Evolutionary conservation across 352 stramenopile genomes (phyloP), one percentile per base, ranked within the genome.

Genomic region (Pilasporangium apinafurcum): DNA sequence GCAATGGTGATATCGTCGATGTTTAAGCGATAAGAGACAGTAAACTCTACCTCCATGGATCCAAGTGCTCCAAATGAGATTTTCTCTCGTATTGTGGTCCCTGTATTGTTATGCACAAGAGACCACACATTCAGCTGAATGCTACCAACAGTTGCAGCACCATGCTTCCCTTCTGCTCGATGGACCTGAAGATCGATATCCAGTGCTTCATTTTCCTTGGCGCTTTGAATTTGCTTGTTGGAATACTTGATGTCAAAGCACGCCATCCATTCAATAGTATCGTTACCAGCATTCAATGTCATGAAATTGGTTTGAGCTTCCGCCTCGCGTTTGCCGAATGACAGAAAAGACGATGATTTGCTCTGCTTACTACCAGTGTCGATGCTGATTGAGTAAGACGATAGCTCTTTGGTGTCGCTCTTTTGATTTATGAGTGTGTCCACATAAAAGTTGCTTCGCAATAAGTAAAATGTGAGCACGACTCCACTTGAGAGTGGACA

Each of bases 121-220:
- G 13, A 7, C 52, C 52, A 68, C 10, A 48, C 21, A 17, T 67
- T 59, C n/a, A 69, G 22, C n/a, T 65, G 56, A 20, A 51, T 28
- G 33, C 44, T 70, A 34, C 63, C 59, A n/a, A 74, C 47, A 3
- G 13, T 7, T 30, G 57, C 57, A 5, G 52, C 8, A 12, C 39
- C 21, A 10, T 43, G 40, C 14, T 57, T 68, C 0, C 53, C 51
- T 20, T 22, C 17, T 21, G 17, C 22, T 38, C 43, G 37, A 10
- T 44, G 49, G 7, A 75, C 37, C 12, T 46, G 30, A 5, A 75
- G 13, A 26, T 68, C 60, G 1, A 75, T 18, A 2, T 63, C 44
- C 13, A 75, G 40, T 10, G 33, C 26, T 25, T 75, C 64, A 34
- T 70, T 71, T 18, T 71, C 64, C 36, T 57, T 60, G 0, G 36